Percentiles rank a stretch among this genome's conserved stretches.
phyloP scores from a whole-genome alignment of 441 rosid species.

The Capsella rubella region DNA sequence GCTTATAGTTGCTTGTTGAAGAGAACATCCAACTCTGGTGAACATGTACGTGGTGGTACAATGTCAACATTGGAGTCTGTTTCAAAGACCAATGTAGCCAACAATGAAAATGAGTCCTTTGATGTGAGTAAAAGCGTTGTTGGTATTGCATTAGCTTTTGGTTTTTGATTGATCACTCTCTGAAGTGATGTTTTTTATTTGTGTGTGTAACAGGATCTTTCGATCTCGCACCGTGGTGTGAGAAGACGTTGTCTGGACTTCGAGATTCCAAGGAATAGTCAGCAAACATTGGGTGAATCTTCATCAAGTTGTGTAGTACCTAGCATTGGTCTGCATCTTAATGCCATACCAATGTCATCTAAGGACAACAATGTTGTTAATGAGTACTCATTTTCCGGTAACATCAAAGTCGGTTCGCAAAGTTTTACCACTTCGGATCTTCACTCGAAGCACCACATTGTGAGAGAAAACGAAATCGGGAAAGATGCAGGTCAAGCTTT shows the following conservation, averaged over 20 bases:
- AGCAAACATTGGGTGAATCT: conserved; percentile 54
- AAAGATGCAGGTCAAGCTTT: conserved; percentile 41
- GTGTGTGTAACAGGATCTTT: conserved; percentile 53
- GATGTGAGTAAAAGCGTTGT: conserved; percentile 20
- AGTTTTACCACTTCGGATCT: background rate
- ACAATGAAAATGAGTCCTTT: conserved; percentile 18
- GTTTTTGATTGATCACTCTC: conserved; percentile 31
- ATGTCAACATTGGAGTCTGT: conserved; percentile 10
- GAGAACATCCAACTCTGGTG: conserved; percentile 50
- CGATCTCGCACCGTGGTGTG: conserved; percentile 70
- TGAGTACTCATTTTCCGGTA: conserved; percentile 21
- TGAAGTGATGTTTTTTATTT: conserved; percentile 14
- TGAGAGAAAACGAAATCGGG: conserved; percentile 37
- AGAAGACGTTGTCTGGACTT: conserved; percentile 91
- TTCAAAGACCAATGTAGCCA: background rate
- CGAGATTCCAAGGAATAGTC: conserved; percentile 57
- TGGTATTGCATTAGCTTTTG: background rate
- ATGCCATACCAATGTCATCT: conserved; percentile 13
- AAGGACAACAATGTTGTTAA: conserved; percentile 3
- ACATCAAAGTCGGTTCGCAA: conserved; percentile 1
- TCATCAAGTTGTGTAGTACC: conserved; percentile 46
- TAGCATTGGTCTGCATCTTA: conserved; percentile 39
- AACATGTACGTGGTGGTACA: conserved; percentile 31
- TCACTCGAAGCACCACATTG: background rate
- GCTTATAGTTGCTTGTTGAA: conserved; percentile 60